These are phyloP conservation scores for Kluyveromyces sp. DNA, from an alignment of 1,139 yeast genomes.

Conservation along the genomic window DNA sequence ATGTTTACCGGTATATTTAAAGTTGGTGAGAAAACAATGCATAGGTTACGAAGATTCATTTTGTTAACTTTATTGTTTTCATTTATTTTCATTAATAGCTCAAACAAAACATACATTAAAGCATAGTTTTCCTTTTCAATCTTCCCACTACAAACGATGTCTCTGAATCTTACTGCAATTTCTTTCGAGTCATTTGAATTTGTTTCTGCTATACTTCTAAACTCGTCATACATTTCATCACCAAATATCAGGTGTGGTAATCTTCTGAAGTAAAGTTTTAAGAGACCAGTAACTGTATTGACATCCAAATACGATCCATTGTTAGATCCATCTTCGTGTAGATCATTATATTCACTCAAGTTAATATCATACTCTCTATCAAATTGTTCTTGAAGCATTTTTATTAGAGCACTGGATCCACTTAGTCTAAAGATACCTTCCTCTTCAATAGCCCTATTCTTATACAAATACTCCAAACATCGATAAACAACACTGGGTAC, in stretches of 20 bases:
- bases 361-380: conserved; percentile 62
- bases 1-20: conserved; percentile 63
- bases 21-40: conserved; percentile 84
- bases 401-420: conserved; percentile 78
- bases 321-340: conserved; percentile 7
- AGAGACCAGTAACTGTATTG: conserved; percentile 71
- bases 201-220: conserved; percentile 32
- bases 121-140: conserved; percentile 50
- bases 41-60: conserved; percentile 73
- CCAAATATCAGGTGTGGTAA: conserved; percentile 62
- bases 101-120: conserved; percentile 57
- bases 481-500: conserved; percentile 77
- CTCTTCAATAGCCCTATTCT: conserved; percentile 66
- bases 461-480: conserved; percentile 62
- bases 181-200: conserved; percentile 27
- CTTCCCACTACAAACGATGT: conserved; percentile 25
- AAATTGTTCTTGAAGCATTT: conserved; percentile 64
- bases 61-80: conserved; percentile 59
- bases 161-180: conserved; percentile 29
- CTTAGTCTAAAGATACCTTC: conserved; percentile 89
- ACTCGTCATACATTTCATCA: conserved; percentile 35
- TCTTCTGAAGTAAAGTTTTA: conserved; percentile 68
- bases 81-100: conserved; percentile 58
- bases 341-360: conserved; percentile 33
- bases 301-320: conserved; percentile 37